phyloP scores from a whole-genome alignment of 108 stramenopile genomes.

The Schizochytrium sp. region DNA sequence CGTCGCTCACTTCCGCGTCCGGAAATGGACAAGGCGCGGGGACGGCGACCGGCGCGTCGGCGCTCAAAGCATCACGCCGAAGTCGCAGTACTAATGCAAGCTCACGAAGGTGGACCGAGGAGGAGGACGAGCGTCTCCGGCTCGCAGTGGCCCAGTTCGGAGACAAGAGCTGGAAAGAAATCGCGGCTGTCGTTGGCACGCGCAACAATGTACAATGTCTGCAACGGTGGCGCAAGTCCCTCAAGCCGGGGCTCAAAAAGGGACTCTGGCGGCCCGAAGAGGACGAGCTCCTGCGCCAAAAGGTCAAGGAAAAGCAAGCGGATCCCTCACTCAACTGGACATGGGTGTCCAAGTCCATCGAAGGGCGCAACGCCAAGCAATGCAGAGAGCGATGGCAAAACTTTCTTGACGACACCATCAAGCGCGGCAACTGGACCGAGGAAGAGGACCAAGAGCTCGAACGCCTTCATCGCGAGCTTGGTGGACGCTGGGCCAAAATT shows the following conservation, averaged over 20 bases:
- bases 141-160: neutral
- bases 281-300: neutral
- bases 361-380: conserved; percentile 91
- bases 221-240: conserved; percentile 55
- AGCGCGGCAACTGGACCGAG: conserved; percentile 79
- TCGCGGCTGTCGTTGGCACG: neutral
- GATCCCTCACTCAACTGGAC: conserved; percentile 46
- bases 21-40: too few species aligned
- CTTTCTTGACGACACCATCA: conserved; percentile 86
- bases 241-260: conserved; percentile 47
- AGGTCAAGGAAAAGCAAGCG: neutral
- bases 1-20: too few species aligned
- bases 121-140: conserved; percentile 9
- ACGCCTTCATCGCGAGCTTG: conserved; percentile 60
- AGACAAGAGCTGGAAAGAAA: neutral
- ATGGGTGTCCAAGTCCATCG: conserved; percentile 79
- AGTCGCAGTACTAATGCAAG: neutral
- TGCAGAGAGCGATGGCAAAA: conserved; percentile 99
- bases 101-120: neutral
- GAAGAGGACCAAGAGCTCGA: conserved; percentile 75
- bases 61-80: too few species aligned
- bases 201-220: conserved; percentile 44
- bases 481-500: conserved; percentile 95
- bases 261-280: conserved; percentile 20
- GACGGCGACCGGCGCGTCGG: too few species aligned